Percentiles rank a stretch among this genome's conserved stretches.
phyloP scores from a whole-genome alignment of 2,329 filamentous ascomycete species.

The Geosmithia flava region DNA sequence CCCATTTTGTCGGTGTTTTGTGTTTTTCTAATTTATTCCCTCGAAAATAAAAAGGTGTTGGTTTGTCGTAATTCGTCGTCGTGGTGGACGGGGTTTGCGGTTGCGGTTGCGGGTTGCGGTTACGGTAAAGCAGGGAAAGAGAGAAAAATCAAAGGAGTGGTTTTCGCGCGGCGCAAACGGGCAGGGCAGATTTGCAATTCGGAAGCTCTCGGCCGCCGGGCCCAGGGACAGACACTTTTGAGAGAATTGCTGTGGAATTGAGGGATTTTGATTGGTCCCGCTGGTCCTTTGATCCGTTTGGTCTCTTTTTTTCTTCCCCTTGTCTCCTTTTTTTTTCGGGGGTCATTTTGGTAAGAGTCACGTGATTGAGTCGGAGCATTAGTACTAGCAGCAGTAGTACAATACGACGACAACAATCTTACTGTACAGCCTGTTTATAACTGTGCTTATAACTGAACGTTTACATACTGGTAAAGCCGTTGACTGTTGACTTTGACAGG shows the following conservation, averaged over 20 bases:
- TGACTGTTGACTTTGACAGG: no score
- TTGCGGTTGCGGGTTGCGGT: no score
- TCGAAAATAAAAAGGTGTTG: conserved; percentile 19
- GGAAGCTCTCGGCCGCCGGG: conserved; percentile 23
- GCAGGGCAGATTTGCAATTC: conserved; percentile 7
- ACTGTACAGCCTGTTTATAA: no score
- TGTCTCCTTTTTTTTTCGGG: no score
- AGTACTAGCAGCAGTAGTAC: no score
- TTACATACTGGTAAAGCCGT: no score
- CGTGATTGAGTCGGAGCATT: no score
- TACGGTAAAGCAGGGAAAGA: conserved; percentile 12
- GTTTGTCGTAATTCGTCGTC: conserved; percentile 10
- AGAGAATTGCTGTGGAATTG: conserved; percentile 29
- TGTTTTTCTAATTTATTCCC: no score
- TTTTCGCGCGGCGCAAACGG: background rate
- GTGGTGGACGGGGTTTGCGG: background rate
- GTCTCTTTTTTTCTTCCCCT: background rate
- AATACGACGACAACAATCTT: no score
- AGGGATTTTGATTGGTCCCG: conserved; percentile 31
- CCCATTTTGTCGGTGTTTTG: conserved; percentile 51
- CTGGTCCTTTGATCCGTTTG: background rate
- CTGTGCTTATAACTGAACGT: no score
- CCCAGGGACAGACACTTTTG: no score
- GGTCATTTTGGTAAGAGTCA: no score
- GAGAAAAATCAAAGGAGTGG: conserved; percentile 5